Percentiles rank a stretch among this genome's conserved stretches.
These are phyloP conservation scores for Pythium biforme DNA, from an alignment of 352 stramenopile genomes.

Conservation along the genomic window DNA sequence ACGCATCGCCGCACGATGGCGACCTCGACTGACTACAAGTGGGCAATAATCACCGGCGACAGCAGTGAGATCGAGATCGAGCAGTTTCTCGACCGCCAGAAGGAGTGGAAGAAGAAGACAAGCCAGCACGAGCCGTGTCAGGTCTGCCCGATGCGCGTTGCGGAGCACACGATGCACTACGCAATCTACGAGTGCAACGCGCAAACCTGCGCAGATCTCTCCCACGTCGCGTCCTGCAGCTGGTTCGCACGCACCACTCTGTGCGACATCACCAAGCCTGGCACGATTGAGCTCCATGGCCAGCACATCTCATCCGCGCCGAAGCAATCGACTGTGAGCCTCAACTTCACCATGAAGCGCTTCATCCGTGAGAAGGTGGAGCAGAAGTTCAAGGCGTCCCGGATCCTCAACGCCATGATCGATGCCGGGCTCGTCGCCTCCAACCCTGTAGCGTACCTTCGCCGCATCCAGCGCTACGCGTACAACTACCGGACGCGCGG, in stretches of 20 bases:
- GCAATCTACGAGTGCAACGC: constrained; percentile 7
- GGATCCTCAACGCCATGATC: constrained; percentile 18
- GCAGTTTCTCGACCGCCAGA: constrained; percentile 12
- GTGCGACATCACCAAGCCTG: constrained; percentile 6
- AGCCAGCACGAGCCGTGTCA: constrained; percentile 8
- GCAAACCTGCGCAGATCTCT: neutral
- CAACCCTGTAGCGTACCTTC: neutral
- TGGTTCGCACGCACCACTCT: constrained; percentile 4
- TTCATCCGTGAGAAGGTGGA: constrained; percentile 5
- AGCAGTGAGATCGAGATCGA: constrained; percentile 13
- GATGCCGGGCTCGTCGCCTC: neutral
- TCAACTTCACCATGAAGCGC: constrained; percentile 17
- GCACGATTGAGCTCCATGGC: constrained; percentile 1
- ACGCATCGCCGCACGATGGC: neutral
- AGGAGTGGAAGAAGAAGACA: constrained; percentile 3
- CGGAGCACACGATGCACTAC: constrained; percentile 9
- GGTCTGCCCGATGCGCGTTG: neutral
- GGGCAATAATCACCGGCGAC: neutral
- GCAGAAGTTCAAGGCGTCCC: constrained; percentile 6
- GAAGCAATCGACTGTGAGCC: neutral
- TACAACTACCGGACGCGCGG: constrained; percentile 8
- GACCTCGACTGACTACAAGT: neutral
- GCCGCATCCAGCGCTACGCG: neutral
- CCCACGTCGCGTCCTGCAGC: neutral
- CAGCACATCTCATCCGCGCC: neutral